Percentiles rank a stretch among this genome's conserved stretches.
phyloP scores from a whole-genome alignment of 176 grass and related monocot species.

The Bolboschoenus planiculmis region DNA sequence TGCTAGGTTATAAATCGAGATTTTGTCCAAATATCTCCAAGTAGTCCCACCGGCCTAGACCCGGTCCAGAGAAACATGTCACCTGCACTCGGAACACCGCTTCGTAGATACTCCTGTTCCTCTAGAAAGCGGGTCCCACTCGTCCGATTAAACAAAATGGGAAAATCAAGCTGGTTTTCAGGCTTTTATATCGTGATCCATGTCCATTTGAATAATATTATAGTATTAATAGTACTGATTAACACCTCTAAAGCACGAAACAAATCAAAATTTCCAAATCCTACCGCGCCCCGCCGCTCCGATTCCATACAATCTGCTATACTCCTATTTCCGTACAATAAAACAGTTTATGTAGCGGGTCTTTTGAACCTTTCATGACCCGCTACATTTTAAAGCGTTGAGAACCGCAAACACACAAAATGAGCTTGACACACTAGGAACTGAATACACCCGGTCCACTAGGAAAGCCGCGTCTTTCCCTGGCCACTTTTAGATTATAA shows the following conservation, averaged over 20 bases:
- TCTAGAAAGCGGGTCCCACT: not conserved
- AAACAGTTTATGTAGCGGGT: not conserved
- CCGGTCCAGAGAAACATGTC: not conserved
- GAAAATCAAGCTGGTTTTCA: not conserved
- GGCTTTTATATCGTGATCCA: not conserved
- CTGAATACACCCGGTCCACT: slow-evolving; percentile 13
- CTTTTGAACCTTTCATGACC: not conserved
- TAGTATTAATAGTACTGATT: not conserved
- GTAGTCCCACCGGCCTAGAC: not conserved
- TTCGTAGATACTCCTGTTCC: not conserved
- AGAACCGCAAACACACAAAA: not conserved
- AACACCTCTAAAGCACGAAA: not conserved
- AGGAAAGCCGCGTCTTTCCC: not conserved
- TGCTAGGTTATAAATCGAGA: not conserved
- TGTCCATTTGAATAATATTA: not conserved
- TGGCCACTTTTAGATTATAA: not conserved
- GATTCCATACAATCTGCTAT: slow-evolving; percentile 6
- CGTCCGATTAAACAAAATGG: not conserved
- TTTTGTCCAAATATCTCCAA: not conserved
- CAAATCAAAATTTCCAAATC: slow-evolving; percentile 21
- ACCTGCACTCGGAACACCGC: not conserved
- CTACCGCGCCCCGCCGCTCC: slow-evolving; percentile 6
- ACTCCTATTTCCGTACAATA: not conserved
- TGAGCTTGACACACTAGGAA: not conserved
- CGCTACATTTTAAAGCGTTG: not conserved